Percentiles rank a stretch among this genome's conserved stretches.
These are phyloP conservation scores for Chaetomium cochliodes DNA, from an alignment of 495 filamentous ascomycete species.

Conservation along the genomic window DNA sequence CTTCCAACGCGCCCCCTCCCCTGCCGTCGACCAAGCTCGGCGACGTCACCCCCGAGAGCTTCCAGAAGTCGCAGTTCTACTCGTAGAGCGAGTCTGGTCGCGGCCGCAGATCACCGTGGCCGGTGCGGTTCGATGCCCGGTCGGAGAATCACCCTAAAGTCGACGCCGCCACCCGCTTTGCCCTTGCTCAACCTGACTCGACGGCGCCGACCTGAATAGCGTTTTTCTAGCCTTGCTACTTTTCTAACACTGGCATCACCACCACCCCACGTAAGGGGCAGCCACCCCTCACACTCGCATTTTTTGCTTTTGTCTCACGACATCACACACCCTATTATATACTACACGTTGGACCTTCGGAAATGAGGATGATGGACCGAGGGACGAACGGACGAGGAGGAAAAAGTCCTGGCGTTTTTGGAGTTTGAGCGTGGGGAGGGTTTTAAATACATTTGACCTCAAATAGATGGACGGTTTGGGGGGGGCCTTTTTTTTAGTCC, in stretches of 20 bases:
- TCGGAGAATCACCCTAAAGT: neutral
- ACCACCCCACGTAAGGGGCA: neutral
- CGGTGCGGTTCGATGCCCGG: too few species aligned
- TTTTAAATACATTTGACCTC: neutral
- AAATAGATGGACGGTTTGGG: slow-evolving; percentile 6
- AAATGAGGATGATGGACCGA: neutral
- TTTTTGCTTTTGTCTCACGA: slow-evolving; percentile 6
- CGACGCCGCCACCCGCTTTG: neutral
- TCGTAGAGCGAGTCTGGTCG: slow-evolving; percentile 44
- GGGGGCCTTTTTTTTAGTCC: neutral
- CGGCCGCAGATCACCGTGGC: neutral
- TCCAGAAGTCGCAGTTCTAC: slow-evolving; percentile 87
- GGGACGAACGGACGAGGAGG: neutral
- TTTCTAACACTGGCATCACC: neutral
- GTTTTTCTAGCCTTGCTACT: neutral
- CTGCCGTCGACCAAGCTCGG: slow-evolving; percentile 59
- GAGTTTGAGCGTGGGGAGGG: slow-evolving; percentile 8
- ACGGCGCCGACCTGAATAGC: neutral
- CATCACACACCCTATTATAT: neutral
- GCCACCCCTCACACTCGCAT: neutral
- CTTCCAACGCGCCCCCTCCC: slow-evolving; percentile 42
- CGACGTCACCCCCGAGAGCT: slow-evolving; percentile 77
- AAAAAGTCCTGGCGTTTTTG: slow-evolving; percentile 14
- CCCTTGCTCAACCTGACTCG: neutral
- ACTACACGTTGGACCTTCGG: neutral